Evolutionary conservation across 2,329 filamentous ascomycete species (phyloP), one percentile per base, ranked within the genome.

Genomic region (Xylaria sp.): DNA sequence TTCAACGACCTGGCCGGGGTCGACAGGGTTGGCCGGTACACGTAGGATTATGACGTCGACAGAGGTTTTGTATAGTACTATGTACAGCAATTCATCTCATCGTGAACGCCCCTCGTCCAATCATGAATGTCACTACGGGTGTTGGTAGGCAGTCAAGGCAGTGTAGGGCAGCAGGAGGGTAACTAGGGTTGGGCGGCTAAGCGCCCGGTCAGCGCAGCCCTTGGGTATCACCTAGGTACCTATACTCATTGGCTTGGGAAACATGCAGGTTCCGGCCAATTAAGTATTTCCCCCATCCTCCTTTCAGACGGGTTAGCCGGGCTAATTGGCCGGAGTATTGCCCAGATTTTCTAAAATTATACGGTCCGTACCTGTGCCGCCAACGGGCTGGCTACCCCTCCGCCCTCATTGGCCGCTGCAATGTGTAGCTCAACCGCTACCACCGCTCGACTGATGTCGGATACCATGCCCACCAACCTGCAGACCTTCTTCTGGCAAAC

Each of bases 271-370:
- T 44, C 19, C 47, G 52, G 42, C 63, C 66, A 67, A 68, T 65
- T 62, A 65, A 41, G 48, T 18, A 39, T 50, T 46, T 44, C 39
- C 34, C 39, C 48, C 43, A 4, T 48, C 48, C 61, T 50, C 60
- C 65, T 59, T 58, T 57, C 39, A 58, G 59, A 50, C 56, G 62
- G 62, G 62, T 62, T 58, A 59, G 56, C 46, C 45, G 37, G 47
- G 50, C 50, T 50, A 11, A 64, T 67, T 69, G 67, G 67, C 37
- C 43, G 38, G 38, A 51, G 34, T 48, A 48, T 44, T 50, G n/a
- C n/a, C n/a, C 57, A 45, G 50, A 45, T 52, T 51, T 68, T 66
- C 66, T 69, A 70, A 65, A 66, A 64, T 67, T 69, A 67, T 59
- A 59, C 53, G 57, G 48, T 45, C 48, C n/a, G n/a, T n/a, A n/a